Percentiles rank a stretch among this genome's conserved stretches.
Conservation (phyloP, 2,329 filamentous ascomycete genomes). For the Helotiales sp. region DNA sequence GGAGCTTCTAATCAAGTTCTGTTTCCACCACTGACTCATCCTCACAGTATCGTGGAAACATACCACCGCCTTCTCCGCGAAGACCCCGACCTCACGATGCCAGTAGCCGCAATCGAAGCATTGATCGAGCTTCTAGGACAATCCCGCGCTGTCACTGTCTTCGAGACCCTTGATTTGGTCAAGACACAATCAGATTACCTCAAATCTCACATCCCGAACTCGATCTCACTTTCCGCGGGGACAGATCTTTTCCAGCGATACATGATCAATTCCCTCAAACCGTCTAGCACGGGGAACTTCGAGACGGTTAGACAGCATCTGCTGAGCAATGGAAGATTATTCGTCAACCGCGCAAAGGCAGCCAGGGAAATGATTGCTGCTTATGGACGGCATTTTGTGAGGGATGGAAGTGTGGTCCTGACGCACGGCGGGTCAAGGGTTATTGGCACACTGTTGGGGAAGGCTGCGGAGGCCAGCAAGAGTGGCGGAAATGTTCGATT, state of each 20-base stretch:
- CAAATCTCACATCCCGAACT: conserved; percentile 78
- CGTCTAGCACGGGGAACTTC: conserved; percentile 63
- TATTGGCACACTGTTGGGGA: conserved; percentile 73
- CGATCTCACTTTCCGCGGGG: conserved; percentile 88
- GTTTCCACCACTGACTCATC: conserved; percentile 28
- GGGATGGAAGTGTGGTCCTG: conserved; percentile 77
- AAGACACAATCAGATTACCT: conserved; percentile 75
- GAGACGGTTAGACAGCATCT: conserved; percentile 81
- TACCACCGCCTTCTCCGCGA: conserved; percentile 63
- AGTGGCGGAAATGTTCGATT: conserved; percentile 63
- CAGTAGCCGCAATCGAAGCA: conserved; percentile 90
- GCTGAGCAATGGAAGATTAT: conserved; percentile 80
- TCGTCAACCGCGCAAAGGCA: conserved; percentile 83
- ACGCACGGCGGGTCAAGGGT: conserved; percentile 88
- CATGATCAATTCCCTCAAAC: conserved; percentile 69
- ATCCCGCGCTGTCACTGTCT: conserved; percentile 80
- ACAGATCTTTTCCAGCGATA: conserved; percentile 96
- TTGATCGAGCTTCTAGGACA: conserved; percentile 83
- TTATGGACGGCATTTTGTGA: conserved; percentile 75
- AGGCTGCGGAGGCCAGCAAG: conserved; percentile 66
- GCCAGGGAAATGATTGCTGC: conserved; percentile 80
- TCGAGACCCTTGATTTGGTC: conserved; percentile 88
- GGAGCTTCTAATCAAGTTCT: background rate
- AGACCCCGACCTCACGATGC: conserved; percentile 89
- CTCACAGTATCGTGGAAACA: conserved; percentile 55